Evolutionary conservation across 345 rosid species (phyloP), one percentile per base, ranked within the genome.

Genomic region (Toxicodendron radicans): DNA sequence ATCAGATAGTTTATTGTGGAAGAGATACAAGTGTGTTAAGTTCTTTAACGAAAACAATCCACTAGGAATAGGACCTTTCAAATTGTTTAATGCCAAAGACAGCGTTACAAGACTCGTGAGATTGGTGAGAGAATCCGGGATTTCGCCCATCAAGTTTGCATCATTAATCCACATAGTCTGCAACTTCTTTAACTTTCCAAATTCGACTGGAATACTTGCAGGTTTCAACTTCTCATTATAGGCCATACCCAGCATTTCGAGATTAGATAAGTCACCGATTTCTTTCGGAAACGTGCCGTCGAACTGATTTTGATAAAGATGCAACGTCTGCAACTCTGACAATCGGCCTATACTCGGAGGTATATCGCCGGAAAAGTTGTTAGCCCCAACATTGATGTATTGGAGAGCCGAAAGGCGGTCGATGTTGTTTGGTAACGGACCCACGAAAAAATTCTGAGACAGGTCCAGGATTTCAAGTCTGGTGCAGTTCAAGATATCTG

Each of bases 251-350:
- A 92, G 78, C 0, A 52, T 32, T 70, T 85, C 90, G 38, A 95
- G 92, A 75, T 90, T 88, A 9, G 75, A 53, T 63, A 95, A 80
- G 80, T 89, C 79, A 0, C 92, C 91, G 30, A 95, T 92, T 81
- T 91, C 96, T 82, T 78, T 81, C 0, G 99, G 99, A 74, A 92
- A 85, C 4, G 92, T 90, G 3, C 98, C 97, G 7, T 88, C 72
- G 87, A 87, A 92, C 66, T 75, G 75, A 60, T 85, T 88, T 71
- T 23, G 64, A 82, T 77, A 23, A 0, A 91, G 80, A 53, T 56
- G 0, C 74, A 95, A 23, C 1, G 64, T 68, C 51, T 62, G 84
- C 75, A 95, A 78, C 75, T 81, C 75, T 4, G 85, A 18, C 18
- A 95, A 52, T 21, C 72, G 68, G 23, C 92, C 93, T 2, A 93